Base-by-base conservation (phyloP, 768 basidiomycete genomes). In the Hydnum rufescens region DNA sequence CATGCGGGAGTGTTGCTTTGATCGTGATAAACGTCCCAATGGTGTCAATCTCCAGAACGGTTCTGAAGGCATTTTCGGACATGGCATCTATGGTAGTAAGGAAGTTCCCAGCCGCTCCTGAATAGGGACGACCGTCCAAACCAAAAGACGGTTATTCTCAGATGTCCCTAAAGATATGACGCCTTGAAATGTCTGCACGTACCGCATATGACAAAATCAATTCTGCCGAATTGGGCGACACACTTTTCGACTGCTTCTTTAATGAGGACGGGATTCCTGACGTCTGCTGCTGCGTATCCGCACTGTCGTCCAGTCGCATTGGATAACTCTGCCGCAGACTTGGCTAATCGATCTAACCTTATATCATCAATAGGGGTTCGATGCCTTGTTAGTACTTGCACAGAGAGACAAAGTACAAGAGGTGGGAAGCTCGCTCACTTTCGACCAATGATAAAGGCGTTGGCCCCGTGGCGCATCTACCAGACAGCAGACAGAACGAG, bases 131-230 rank as follows among this genome's bases (percentile, higher is more conserved):
- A 28, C 19, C n/a, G n/a, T n/a, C n/a, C n/a, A n/a, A n/a, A n/a
- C n/a, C n/a, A n/a, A n/a, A n/a, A n/a, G n/a, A n/a, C n/a, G n/a
- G n/a, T n/a, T n/a, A n/a, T n/a, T n/a, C n/a, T n/a, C n/a, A n/a
- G n/a, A n/a, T n/a, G n/a, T n/a, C n/a, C n/a, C n/a, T n/a, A n/a
- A n/a, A n/a, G n/a, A n/a, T n/a, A n/a, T n/a, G n/a, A n/a, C n/a
- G n/a, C n/a, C n/a, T n/a, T n/a, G n/a, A n/a, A n/a, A n/a, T n/a
- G n/a, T n/a, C n/a, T 0, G 2, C 2, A 66, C 71, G 53, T 64
- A 84, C 89, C 89, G 62, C 88, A 90, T 52, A 96, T 84, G 50
- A 96, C 92, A 62, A 87, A 93, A 67, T 99, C 92, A 54, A 99
- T 87, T 57, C 72, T 72, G 0, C 92, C 90, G 61, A 83, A 90